Evolutionary conservation across 2,329 filamentous ascomycete species (phyloP).

Genomic region (Colletotrichum sublineola): DNA sequence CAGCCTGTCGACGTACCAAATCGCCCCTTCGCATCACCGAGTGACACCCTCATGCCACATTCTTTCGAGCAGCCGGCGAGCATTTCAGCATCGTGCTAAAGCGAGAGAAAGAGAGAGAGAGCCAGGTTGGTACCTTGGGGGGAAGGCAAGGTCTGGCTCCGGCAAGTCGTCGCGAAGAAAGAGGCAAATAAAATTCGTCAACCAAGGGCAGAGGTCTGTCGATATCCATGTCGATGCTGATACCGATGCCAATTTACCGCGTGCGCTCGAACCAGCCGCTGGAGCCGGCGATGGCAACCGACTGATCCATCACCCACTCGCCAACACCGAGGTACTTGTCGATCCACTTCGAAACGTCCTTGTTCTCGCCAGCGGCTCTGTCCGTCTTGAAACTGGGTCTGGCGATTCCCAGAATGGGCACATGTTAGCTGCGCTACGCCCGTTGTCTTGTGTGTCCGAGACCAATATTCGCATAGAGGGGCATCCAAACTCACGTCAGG

Average conservation of each 20-base stretch:
- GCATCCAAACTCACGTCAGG: slow-evolving; percentile 84
- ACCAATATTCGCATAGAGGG: slow-evolving; percentile 8
- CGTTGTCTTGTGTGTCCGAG: neutral
- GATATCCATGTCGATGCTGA: neutral
- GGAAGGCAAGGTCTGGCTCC: neutral
- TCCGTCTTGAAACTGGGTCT: slow-evolving; percentile 90
- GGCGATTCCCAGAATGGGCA: slow-evolving; percentile 56
- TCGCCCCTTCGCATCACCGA: slow-evolving; percentile 4
- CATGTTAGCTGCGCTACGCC: slow-evolving; percentile 57
- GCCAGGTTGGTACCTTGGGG: neutral
- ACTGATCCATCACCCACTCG: slow-evolving; percentile 99
- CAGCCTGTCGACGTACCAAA: neutral
- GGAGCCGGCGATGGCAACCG: slow-evolving; percentile 88
- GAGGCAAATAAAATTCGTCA: neutral
- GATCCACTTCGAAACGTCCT: slow-evolving; percentile 88
- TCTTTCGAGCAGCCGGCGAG: slow-evolving; percentile 20
- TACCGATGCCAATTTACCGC: slow-evolving; percentile 64
- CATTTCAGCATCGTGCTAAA: slow-evolving; percentile 17
- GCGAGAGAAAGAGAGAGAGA: neutral
- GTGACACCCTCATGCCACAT: neutral
- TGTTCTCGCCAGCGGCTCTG: slow-evolving; percentile 81
- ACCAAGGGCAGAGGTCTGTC: neutral
- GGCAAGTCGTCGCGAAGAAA: slow-evolving; percentile 1
- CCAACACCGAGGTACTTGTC: slow-evolving; percentile 94
- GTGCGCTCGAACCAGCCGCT: slow-evolving; percentile 93